phyloP scores from a whole-genome alignment of 2,329 filamentous ascomycete genomes.

The Trichothecium sympodiale region DNA sequence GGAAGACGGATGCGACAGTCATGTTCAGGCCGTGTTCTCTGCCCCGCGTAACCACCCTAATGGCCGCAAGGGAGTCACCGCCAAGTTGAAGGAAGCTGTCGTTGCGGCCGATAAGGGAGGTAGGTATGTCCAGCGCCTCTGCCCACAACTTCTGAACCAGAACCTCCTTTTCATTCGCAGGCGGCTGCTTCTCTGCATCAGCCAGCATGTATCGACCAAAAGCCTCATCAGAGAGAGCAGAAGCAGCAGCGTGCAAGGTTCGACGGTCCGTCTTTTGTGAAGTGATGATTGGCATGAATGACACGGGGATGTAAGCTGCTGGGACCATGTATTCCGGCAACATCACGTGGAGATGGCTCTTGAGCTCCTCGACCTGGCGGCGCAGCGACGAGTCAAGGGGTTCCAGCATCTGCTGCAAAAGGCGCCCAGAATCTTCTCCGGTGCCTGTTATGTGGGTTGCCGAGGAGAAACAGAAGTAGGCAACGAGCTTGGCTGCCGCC shows the following conservation, averaged over 20 bases:
- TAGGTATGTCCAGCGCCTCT: background rate
- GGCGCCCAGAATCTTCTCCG: too few species aligned
- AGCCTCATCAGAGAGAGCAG: background rate
- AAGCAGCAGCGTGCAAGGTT: background rate
- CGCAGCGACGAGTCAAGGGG: too few species aligned
- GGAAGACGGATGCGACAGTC: background rate
- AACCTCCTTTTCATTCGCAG: background rate
- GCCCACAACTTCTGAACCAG: too few species aligned
- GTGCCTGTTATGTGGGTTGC: too few species aligned
- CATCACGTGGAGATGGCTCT: background rate
- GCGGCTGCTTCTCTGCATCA: slow-evolving; percentile 4
- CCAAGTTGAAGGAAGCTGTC: slow-evolving; percentile 7
- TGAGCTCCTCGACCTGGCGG: too few species aligned
- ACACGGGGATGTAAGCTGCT: slow-evolving; percentile 1
- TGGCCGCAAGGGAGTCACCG: slow-evolving; percentile 8
- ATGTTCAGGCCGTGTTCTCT: background rate
- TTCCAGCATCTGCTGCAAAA: too few species aligned
- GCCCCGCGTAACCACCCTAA: slow-evolving; percentile 1
- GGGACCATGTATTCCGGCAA: slow-evolving; percentile 7
- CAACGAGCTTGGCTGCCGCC: too few species aligned
- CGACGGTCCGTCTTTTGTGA: background rate
- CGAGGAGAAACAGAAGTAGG: too few species aligned
- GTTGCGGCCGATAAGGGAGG: slow-evolving; percentile 2
- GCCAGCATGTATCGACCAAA: background rate
- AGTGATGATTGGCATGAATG: background rate